Conservation (phyloP, 768 basidiomycete genomes). For the Rubroboletus satanas region DNA sequence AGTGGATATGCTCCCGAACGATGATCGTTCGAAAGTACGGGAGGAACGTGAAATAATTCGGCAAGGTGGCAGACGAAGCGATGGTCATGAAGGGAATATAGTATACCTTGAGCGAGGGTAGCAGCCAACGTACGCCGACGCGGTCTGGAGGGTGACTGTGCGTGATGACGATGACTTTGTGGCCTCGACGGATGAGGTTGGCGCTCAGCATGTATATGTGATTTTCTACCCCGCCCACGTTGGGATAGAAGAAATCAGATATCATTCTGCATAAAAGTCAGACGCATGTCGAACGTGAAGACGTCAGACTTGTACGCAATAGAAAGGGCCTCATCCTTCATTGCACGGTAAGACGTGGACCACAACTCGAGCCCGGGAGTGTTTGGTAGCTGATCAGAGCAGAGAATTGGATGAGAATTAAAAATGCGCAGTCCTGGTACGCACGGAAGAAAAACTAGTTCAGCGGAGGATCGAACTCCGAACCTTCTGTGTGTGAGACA, state of each 20-base stretch:
- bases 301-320: constrained; percentile 23
- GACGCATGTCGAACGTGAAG: not conserved
- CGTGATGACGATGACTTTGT: constrained; percentile 93
- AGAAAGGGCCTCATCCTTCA: constrained; percentile 27
- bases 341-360: not conserved
- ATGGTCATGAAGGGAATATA: constrained; percentile 88
- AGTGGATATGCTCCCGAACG: constrained; percentile 76
- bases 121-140: constrained; percentile 84
- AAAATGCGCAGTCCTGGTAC: not conserved
- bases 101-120: constrained; percentile 88
- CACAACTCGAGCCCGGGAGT: not conserved
- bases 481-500: constrained; percentile 46
- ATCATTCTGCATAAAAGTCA: constrained; percentile 66
- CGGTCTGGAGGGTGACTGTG: constrained; percentile 86
- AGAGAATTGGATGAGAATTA: not conserved
- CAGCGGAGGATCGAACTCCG: constrained; percentile 42
- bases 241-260: constrained; percentile 94
- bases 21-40: constrained; percentile 91
- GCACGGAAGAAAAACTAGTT: constrained; percentile 25
- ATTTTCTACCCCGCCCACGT: constrained; percentile 93
- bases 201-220: constrained; percentile 93
- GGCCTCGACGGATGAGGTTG: constrained; percentile 75
- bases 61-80: constrained; percentile 88
- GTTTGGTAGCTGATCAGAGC: not conserved
- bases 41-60: constrained; percentile 88